Percentiles rank a stretch among this genome's conserved stretches.
phyloP scores from a whole-genome alignment of 768 basidiomycete species.

The Exsudoporus frostii region DNA sequence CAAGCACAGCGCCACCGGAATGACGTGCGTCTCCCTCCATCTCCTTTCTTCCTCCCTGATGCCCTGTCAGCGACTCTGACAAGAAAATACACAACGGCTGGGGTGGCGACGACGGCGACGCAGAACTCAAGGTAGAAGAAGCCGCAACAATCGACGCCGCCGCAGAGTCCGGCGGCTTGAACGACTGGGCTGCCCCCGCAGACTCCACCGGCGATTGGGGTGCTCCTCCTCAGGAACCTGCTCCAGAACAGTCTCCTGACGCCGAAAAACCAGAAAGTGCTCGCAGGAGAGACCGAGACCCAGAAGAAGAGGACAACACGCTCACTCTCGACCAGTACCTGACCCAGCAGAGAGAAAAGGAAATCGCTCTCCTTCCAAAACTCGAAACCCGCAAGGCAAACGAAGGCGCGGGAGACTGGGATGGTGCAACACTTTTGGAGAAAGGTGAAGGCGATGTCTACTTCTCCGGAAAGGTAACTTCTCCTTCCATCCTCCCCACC shows the following conservation, averaged over 20 bases:
- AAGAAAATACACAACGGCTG: conserved; percentile 94
- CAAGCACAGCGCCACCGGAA: conserved; percentile 83
- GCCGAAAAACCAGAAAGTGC: conserved; percentile 38
- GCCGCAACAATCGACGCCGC: conserved; percentile 71
- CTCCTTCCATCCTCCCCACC: background rate
- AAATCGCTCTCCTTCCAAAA: conserved; percentile 60
- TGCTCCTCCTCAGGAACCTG: conserved; percentile 25
- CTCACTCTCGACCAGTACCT: conserved; percentile 93
- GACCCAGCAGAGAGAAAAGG: conserved; percentile 72
- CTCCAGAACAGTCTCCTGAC: conserved; percentile 34
- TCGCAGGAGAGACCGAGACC: conserved; percentile 52
- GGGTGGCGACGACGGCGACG: conserved; percentile 87
- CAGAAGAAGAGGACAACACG: conserved; percentile 89
- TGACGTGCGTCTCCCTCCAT: conserved; percentile 50
- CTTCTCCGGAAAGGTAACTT: conserved; percentile 84
- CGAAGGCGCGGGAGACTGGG: conserved; percentile 76
- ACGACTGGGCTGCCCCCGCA: conserved; percentile 38
- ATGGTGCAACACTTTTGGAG: conserved; percentile 62
- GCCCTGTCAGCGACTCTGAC: conserved; percentile 71
- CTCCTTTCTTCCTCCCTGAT: conserved; percentile 7
- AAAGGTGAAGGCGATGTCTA: conserved; percentile 72
- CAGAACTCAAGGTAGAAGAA: conserved; percentile 80
- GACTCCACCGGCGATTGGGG: conserved; percentile 39
- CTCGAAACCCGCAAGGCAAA: conserved; percentile 76
- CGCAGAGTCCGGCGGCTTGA: conserved; percentile 39